Percentiles rank a stretch among this genome's conserved stretches.
Evolutionary conservation across 495 filamentous ascomycete genomes (phyloP).

Genomic region (Daldinia decipiens): DNA sequence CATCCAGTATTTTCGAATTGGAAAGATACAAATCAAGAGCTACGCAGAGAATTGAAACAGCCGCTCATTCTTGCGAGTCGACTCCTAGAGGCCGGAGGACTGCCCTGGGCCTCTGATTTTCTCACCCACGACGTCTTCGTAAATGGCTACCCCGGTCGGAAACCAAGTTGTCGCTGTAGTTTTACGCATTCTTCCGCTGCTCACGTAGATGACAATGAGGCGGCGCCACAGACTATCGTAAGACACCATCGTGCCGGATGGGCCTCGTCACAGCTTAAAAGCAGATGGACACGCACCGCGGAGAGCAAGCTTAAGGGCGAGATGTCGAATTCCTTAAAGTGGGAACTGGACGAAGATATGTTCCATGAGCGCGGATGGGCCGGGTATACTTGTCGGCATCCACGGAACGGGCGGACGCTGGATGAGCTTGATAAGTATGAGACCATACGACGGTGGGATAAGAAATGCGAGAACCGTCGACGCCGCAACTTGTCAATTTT

Average conservation of each 20-base stretch:
- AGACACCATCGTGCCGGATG: slow-evolving; percentile 43
- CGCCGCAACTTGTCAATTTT: slow-evolving; percentile 44
- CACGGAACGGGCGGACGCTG: slow-evolving; percentile 36
- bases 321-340: slow-evolving; percentile 41
- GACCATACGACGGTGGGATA: slow-evolving; percentile 46
- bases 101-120: slow-evolving; percentile 54
- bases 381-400: slow-evolving; percentile 54
- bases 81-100: slow-evolving; percentile 47
- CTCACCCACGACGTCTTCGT: slow-evolving; percentile 50
- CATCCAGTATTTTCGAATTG: slow-evolving; percentile 51
- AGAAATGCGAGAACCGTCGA: slow-evolving; percentile 16
- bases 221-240: slow-evolving; percentile 41
- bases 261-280: slow-evolving; percentile 33
- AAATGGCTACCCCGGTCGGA: slow-evolving; percentile 46
- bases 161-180: slow-evolving; percentile 26
- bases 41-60: slow-evolving; percentile 46
- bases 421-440: slow-evolving; percentile 44
- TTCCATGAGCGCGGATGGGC: slow-evolving; percentile 49
- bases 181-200: slow-evolving; percentile 16
- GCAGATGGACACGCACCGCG: slow-evolving; percentile 39
- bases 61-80: slow-evolving; percentile 50
- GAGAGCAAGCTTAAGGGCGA: slow-evolving; percentile 33
- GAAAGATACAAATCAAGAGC: slow-evolving; percentile 29
- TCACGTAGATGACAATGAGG: slow-evolving; percentile 1
- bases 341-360: slow-evolving; percentile 51